These are phyloP conservation scores for Raffaelea deltoideospora DNA, from an alignment of 2,329 filamentous ascomycete species.

Conservation along the genomic window DNA sequence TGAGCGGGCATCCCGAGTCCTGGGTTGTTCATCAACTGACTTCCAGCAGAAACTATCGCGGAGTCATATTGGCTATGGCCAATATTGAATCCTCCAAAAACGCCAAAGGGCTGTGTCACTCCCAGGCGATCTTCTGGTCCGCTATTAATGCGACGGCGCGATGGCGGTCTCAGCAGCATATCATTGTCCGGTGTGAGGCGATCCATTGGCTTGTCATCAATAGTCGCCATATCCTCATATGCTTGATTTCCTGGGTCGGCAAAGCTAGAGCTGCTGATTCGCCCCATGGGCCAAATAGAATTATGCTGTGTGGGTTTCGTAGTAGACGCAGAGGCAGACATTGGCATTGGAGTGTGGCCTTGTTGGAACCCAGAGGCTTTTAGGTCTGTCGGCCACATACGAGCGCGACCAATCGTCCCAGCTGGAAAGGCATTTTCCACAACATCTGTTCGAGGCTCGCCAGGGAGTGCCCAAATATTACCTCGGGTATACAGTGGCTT, in stretches of 20 bases:
- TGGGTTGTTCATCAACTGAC: constrained; percentile 21
- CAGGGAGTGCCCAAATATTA: constrained; percentile 34
- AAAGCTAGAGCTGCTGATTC: constrained; percentile 22
- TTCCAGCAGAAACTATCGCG: constrained; percentile 8
- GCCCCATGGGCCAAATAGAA: constrained; percentile 32
- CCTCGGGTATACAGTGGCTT: constrained; percentile 25
- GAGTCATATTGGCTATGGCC: constrained; percentile 15
- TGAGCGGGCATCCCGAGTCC: constrained; percentile 27
- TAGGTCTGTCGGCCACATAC: constrained; percentile 15
- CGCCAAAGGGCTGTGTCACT: constrained; percentile 16
- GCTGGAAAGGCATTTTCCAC: constrained; percentile 36
- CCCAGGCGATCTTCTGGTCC: constrained; percentile 27
- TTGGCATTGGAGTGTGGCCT: constrained; percentile 10
- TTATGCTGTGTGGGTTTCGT: constrained; percentile 18
- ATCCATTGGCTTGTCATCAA: constrained; percentile 29
- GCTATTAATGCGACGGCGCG: constrained; percentile 28
- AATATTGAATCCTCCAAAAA: constrained; percentile 21
- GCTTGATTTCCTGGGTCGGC: constrained; percentile 19
- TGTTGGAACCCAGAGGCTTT: constrained; percentile 23
- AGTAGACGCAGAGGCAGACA: constrained; percentile 18
- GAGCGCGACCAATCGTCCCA: constrained; percentile 12
- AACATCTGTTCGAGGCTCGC: constrained; percentile 41
- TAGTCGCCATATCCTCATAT: constrained; percentile 15
- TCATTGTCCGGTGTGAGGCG: constrained; percentile 34
- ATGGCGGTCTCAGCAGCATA: constrained; percentile 25